Conservation (phyloP, 257 asterid species). For the Capsicum chinense region DNA sequence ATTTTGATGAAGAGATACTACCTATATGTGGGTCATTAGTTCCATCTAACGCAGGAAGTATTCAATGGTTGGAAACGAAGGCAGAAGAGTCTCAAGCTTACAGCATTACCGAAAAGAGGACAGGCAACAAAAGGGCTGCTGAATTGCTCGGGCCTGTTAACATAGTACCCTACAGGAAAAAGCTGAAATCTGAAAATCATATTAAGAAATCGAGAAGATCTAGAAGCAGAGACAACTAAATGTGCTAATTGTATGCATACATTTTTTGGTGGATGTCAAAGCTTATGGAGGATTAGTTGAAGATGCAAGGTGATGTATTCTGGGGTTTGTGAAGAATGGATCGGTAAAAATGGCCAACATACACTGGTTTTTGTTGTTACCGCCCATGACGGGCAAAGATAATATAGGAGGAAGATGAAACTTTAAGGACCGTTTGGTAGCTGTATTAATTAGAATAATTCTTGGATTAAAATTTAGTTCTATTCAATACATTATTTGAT, state of each 20-base stretch:
- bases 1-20: conserved; percentile 75
- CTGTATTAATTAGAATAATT: no score
- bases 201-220: background rate
- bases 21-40: conserved; percentile 71
- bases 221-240: conserved; percentile 2
- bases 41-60: conserved; percentile 64
- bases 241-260: conserved; percentile 10
- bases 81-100: conserved; percentile 58
- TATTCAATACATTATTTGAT: no score
- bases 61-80: conserved; percentile 71
- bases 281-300: background rate
- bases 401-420: conserved; percentile 7
- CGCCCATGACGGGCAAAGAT: background rate
- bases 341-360: background rate
- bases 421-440: no score
- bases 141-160: conserved; percentile 19
- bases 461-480: no score
- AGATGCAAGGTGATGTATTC: background rate
- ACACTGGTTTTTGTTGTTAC: background rate
- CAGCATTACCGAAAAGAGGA: background rate
- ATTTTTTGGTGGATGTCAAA: background rate
- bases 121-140: conserved; percentile 24
- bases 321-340: conserved; percentile 3
- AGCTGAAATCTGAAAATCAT: conserved; percentile 10
- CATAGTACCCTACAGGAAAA: background rate